These are phyloP conservation scores for Rhizopogon rudus DNA, from an alignment of 768 basidiomycete genomes.

Conservation along the genomic window DNA sequence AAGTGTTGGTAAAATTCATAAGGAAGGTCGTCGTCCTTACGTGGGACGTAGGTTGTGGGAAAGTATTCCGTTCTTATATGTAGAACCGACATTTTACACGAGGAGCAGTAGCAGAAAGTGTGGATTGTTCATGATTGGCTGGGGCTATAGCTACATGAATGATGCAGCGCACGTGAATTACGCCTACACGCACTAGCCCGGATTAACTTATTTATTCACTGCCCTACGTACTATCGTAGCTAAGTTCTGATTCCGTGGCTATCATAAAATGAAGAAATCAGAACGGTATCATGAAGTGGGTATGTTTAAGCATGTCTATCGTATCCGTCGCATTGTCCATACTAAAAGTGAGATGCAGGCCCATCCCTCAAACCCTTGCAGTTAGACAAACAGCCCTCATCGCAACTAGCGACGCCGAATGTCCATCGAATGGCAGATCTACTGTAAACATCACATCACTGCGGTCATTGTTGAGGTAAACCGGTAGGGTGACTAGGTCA, in stretches of 20 bases:
- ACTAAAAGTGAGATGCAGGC: background rate
- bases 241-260: background rate
- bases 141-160: too few relatives aligned
- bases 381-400: slow-evolving; percentile 91
- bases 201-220: too few relatives aligned
- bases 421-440: slow-evolving; percentile 70
- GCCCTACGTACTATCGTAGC: too few relatives aligned
- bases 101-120: too few relatives aligned
- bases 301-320: slow-evolving; percentile 10
- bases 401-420: slow-evolving; percentile 65
- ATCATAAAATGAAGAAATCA: background rate
- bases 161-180: too few relatives aligned
- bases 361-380: slow-evolving; percentile 52
- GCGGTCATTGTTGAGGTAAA: slow-evolving; percentile 88
- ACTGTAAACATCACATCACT: slow-evolving; percentile 90
- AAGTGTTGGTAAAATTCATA: too few relatives aligned
- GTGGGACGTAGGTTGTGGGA: too few relatives aligned
- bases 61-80: too few relatives aligned
- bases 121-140: too few relatives aligned
- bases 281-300: slow-evolving; percentile 6
- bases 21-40: too few relatives aligned
- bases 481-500: slow-evolving; percentile 70
- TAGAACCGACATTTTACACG: too few relatives aligned
- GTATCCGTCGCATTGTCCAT: background rate
- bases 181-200: too few relatives aligned